Evolutionary conservation across 176 grass and related monocot genomes (phyloP), one percentile per base, ranked within the genome.

Genomic region (Ananas comosus): DNA sequence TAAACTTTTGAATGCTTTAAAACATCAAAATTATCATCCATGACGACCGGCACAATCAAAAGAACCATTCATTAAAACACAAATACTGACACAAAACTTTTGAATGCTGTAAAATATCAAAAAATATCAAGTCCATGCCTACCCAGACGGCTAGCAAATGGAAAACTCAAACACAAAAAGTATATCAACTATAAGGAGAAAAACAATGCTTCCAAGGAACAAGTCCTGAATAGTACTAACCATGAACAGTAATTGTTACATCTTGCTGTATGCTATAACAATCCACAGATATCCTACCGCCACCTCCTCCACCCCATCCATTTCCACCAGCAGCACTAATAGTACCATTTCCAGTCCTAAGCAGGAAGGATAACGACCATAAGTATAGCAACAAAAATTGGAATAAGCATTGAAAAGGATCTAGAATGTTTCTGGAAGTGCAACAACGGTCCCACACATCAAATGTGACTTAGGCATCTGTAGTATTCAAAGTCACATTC

Each of bases 241-340:
- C 94, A 3, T 99, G 86, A 81, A 79, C 89, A 72, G 85, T 87
- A 76, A 99, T 93, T 70, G 80, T 79, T 57, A 99, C 61, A 66
- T 99, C 94, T 82, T 93, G 94, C 53, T 92, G 89, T 74, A 93
- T 90, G 57, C 87, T 99, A 78, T 99, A 93, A 80, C 83, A 90
- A 18, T 99, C 82, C 12, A 89, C 71, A 66, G 94, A 90, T 76
- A 99, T 90, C 63, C 94, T 89, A 51, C 94, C 94, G 53, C 94
- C 94, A 64, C 94, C 87, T 2, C 94, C 94, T 11, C 94, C 94
- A 70, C 89, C 89, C 86, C 89, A 99, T 82, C 94, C 94, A 88
- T 77, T 81, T 51, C 94, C 94, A 78, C 94, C 94, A 42, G 59
- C 74, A 79, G 94, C 87, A 93, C 94, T 93, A 75, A 99, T 90